A percentile compares a stretch with the other conserved stretches of the same genome.
These are phyloP conservation scores for Pseudogymnoascus sp. DNA, from an alignment of 2,329 filamentous ascomycete genomes.

Conservation along the genomic window DNA sequence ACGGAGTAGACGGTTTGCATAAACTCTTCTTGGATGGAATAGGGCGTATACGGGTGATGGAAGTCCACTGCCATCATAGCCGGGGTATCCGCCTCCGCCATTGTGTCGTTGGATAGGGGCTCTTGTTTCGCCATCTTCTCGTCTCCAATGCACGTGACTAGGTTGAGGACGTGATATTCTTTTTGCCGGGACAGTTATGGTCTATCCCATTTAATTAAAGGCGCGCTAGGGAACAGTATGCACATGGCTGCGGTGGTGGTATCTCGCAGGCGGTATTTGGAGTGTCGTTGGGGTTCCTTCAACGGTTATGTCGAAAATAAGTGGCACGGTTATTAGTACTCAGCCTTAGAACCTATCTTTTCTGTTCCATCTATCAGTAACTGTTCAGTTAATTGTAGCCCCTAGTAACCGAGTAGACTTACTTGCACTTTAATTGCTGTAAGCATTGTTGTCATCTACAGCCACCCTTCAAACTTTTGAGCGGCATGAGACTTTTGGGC, in stretches of 20 bases:
- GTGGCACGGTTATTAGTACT: no score
- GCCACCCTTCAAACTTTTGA: no score
- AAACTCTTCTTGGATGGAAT: slow-evolving; percentile 61
- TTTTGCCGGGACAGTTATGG: not conserved
- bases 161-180: not conserved
- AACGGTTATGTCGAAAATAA: not conserved
- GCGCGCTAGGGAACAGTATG: not conserved
- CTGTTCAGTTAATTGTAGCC: no score
- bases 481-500: no score
- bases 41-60: slow-evolving; percentile 62
- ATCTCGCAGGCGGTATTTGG: not conserved
- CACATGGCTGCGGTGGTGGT: not conserved
- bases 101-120: not conserved
- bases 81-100: not conserved
- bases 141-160: not conserved
- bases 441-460: no score
- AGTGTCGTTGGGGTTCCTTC: not conserved
- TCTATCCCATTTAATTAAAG: not conserved
- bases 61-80: slow-evolving; percentile 37
- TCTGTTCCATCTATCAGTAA: no score
- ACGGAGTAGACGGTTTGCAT: slow-evolving; percentile 62
- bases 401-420: no score
- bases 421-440: no score
- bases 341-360: no score
- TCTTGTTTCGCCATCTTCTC: not conserved